These are phyloP conservation scores for Starmerella vaccinii DNA, from an alignment of 805 yeast genomes.

Conservation along the genomic window DNA sequence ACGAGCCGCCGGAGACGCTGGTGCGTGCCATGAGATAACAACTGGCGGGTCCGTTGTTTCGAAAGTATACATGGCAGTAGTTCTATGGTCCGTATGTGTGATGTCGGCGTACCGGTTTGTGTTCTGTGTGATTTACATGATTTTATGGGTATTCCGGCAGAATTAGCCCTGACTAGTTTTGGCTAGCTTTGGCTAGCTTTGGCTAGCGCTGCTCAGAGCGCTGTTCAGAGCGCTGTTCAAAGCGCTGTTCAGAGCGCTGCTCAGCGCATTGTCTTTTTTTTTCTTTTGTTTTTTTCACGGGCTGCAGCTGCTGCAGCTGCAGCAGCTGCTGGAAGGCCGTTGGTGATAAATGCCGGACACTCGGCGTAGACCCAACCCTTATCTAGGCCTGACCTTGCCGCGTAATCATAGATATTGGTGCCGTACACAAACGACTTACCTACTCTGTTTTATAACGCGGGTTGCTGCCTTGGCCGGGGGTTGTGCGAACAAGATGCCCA, in stretches of 20 bases:
- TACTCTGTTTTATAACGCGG: too few species aligned
- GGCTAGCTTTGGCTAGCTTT: not conserved
- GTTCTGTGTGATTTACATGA: slow-evolving; percentile 58
- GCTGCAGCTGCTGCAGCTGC: too few species aligned
- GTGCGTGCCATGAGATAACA: slow-evolving; percentile 26
- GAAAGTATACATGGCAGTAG: slow-evolving; percentile 60
- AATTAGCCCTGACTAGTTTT: slow-evolving; percentile 11
- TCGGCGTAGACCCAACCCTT: not conserved
- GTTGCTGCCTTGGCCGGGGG: too few species aligned
- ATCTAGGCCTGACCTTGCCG: not conserved
- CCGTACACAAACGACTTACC: not conserved
- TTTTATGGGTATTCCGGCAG: slow-evolving; percentile 30
- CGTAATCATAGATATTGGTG: not conserved
- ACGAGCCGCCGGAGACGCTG: slow-evolving; percentile 5
- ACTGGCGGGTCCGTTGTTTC: slow-evolving; percentile 29
- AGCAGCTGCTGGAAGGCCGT: too few species aligned
- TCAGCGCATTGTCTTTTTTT: too few species aligned
- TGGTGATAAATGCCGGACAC: too few species aligned
- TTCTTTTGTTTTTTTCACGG: too few species aligned
- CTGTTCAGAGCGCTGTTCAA: too few species aligned
- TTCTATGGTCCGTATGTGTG: slow-evolving; percentile 87
- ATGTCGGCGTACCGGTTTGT: slow-evolving; percentile 74
- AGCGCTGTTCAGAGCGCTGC: too few species aligned
- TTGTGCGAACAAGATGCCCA: too few species aligned
- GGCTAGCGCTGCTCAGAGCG: not conserved